Percentiles rank a stretch among this genome's conserved stretches.
Conservation (phyloP, 371 early-diverging fungal species). For the Mucor velutinosus region DNA sequence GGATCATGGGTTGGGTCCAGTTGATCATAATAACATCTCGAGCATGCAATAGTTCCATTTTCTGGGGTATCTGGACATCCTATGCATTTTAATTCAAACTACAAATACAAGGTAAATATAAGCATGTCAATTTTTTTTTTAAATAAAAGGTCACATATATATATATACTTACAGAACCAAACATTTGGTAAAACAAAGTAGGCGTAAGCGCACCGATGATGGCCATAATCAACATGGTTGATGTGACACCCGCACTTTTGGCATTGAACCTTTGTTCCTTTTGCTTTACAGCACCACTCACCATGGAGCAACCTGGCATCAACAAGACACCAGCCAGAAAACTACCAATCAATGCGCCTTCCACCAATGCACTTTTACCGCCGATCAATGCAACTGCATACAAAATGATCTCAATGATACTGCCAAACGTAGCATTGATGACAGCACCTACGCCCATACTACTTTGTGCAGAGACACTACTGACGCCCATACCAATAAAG, state of each 20-base stretch:
- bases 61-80: slow-evolving; percentile 47
- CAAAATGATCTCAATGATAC: slow-evolving; percentile 93
- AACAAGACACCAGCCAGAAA: slow-evolving; percentile 87
- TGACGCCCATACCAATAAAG: slow-evolving; percentile 96
- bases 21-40: slow-evolving; percentile 66
- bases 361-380: slow-evolving; percentile 87
- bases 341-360: slow-evolving; percentile 93
- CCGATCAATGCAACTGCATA: slow-evolving; percentile 88
- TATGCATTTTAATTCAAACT: slow-evolving; percentile 64
- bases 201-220: slow-evolving; percentile 94
- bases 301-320: slow-evolving; percentile 94
- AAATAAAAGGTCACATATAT: too few relatives aligned
- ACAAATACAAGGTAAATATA: background rate
- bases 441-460: slow-evolving; percentile 91
- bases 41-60: slow-evolving; percentile 49
- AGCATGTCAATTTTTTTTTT: background rate
- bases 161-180: slow-evolving; percentile 65
- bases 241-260: slow-evolving; percentile 93
- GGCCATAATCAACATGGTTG: slow-evolving; percentile 93
- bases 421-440: slow-evolving; percentile 97
- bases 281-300: slow-evolving; percentile 86
- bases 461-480: slow-evolving; percentile 94
- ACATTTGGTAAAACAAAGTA: slow-evolving; percentile 91
- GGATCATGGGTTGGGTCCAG: slow-evolving; percentile 78
- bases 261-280: slow-evolving; percentile 95